These are phyloP conservation scores for Hypericum perforatum DNA, from an alignment of 345 rosid species.

Conservation along the genomic window DNA sequence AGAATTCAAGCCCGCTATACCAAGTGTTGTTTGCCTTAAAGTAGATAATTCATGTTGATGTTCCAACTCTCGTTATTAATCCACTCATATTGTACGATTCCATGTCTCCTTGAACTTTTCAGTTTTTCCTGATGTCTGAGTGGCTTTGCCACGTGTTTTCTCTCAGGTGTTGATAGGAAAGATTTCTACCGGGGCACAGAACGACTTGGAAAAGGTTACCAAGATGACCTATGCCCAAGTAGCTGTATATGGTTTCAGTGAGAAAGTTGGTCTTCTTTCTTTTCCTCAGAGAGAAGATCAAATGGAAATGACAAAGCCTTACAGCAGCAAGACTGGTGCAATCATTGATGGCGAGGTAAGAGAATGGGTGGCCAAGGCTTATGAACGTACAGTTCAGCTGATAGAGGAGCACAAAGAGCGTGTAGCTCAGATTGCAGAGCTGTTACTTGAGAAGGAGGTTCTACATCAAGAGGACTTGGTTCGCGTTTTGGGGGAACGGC, in stretches of 20 bases:
- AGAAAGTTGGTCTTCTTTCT: constrained; percentile 89
- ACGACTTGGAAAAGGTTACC: constrained; percentile 92
- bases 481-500: constrained; percentile 73
- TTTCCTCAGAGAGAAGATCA: constrained; percentile 76
- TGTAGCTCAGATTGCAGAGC: constrained; percentile 72
- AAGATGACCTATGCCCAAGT: constrained; percentile 96
- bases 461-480: constrained; percentile 72
- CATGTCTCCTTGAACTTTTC: neutral
- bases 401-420: constrained; percentile 67
- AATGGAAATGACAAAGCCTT: constrained; percentile 70
- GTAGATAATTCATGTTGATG: no score
- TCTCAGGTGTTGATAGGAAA: constrained; percentile 60
- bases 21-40: no score
- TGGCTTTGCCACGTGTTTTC: no score
- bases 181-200: constrained; percentile 92
- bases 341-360: constrained; percentile 77
- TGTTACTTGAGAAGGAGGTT: constrained; percentile 79
- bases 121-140: constrained; percentile 3
- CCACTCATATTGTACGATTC: no score
- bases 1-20: no score
- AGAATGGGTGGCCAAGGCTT: constrained; percentile 84
- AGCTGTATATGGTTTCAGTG: constrained; percentile 92
- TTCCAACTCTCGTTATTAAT: no score
- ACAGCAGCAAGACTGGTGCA: constrained; percentile 84
- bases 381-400: constrained; percentile 44